phyloP scores from a whole-genome alignment of 257 asterid genomes.

The Jaltomata sinuosa region DNA sequence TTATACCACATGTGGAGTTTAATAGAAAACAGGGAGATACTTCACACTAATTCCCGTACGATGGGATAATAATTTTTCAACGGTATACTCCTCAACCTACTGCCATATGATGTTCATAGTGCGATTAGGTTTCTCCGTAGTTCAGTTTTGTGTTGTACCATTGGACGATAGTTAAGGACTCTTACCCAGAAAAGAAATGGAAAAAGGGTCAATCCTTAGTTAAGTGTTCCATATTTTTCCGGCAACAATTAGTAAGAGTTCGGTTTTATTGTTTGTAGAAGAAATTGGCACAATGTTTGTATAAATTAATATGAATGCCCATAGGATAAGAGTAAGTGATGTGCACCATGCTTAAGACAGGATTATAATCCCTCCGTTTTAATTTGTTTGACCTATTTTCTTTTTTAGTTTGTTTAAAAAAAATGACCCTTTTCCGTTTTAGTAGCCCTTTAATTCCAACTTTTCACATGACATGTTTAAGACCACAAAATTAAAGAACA shows the following conservation, averaged over 20 bases:
- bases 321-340: no score
- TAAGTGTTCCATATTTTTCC: not conserved
- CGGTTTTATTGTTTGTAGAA: no score
- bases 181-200: not conserved
- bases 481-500: no score
- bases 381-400: no score
- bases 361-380: no score
- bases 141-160: not conserved
- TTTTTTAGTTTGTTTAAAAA: no score
- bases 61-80: not conserved
- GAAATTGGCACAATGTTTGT: no score
- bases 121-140: not conserved
- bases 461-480: no score
- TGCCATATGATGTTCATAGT: not conserved
- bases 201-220: not conserved
- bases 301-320: no score
- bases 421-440: no score
- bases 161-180: not conserved
- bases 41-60: not conserved
- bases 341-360: no score
- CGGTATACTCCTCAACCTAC: not conserved
- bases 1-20: not conserved
- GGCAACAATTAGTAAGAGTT: not conserved
- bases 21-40: not conserved
- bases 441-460: no score